phyloP scores from a whole-genome alignment of 331 rosid species.

The Rosa hybrid region DNA sequence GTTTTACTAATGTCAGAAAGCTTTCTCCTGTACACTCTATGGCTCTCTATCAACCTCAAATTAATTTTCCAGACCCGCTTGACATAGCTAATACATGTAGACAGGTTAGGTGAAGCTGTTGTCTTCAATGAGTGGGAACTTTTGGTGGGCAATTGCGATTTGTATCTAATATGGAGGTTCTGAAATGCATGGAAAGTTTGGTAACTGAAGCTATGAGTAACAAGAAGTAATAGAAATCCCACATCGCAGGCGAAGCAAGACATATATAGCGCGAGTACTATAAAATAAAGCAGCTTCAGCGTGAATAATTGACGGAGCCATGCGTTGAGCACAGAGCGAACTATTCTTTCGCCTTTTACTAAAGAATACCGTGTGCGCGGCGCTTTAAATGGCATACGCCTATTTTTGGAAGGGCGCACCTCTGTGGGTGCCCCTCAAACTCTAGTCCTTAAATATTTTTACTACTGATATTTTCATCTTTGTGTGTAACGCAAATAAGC shows the following conservation, averaged over 20 bases:
- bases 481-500: too few species aligned
- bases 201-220: neutral
- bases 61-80: too few species aligned
- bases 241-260: neutral
- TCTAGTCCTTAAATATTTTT: neutral
- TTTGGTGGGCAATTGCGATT: neutral
- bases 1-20: neutral
- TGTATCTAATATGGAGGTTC: too few species aligned
- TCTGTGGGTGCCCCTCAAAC: neutral
- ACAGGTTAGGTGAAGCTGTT: neutral
- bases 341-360: neutral
- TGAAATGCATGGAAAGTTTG: too few species aligned
- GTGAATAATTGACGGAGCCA: neutral
- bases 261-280: neutral
- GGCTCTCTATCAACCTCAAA: neutral
- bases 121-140: neutral
- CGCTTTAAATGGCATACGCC: neutral
- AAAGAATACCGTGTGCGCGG: conserved; percentile 7
- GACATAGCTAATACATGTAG: neutral
- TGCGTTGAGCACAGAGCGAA: neutral
- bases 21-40: neutral
- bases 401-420: neutral
- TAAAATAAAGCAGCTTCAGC: neutral
- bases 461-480: too few species aligned
- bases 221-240: neutral